Conservation (phyloP, 495 filamentous ascomycete species). For the Penicillium robsamsonii region DNA sequence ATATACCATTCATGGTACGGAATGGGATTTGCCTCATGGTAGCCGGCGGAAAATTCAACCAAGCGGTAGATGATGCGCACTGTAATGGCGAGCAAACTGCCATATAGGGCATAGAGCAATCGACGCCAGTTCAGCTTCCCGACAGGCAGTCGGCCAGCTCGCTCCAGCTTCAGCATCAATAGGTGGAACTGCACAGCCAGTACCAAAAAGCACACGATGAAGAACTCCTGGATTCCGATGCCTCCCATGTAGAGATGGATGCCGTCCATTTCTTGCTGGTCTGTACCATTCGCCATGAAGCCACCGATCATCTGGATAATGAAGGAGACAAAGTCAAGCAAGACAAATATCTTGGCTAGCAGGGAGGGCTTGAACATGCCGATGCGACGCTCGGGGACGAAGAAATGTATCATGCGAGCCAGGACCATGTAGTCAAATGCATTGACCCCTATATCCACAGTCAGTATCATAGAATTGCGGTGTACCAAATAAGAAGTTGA, state of each 20-base stretch:
- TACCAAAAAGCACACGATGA: constrained; percentile 50
- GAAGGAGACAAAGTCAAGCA: constrained; percentile 1
- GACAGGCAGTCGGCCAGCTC: neutral
- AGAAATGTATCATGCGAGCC: constrained; percentile 3
- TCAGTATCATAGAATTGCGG: neutral
- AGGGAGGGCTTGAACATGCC: neutral
- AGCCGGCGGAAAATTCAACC: neutral
- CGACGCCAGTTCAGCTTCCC: neutral
- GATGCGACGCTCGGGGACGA: constrained; percentile 3
- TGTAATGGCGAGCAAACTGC: neutral
- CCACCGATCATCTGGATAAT: neutral
- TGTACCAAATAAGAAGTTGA: neutral
- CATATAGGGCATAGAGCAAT: constrained; percentile 1
- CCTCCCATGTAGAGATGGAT: constrained; percentile 58
- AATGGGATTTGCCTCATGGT: neutral
- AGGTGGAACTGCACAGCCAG: constrained; percentile 51
- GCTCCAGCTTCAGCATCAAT: constrained; percentile 19
- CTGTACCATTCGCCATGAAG: neutral
- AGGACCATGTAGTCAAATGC: constrained; percentile 6
- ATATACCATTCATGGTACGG: constrained; percentile 6
- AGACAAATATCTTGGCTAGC: neutral
- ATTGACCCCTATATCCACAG: neutral
- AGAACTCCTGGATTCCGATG: constrained; percentile 54
- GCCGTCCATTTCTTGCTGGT: constrained; percentile 22
- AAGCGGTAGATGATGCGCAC: constrained; percentile 8